Percentiles rank a stretch among this genome's conserved stretches.
Evolutionary conservation across 805 yeast species (phyloP).

Genomic region (Blastobotrys chiropterorum): DNA sequence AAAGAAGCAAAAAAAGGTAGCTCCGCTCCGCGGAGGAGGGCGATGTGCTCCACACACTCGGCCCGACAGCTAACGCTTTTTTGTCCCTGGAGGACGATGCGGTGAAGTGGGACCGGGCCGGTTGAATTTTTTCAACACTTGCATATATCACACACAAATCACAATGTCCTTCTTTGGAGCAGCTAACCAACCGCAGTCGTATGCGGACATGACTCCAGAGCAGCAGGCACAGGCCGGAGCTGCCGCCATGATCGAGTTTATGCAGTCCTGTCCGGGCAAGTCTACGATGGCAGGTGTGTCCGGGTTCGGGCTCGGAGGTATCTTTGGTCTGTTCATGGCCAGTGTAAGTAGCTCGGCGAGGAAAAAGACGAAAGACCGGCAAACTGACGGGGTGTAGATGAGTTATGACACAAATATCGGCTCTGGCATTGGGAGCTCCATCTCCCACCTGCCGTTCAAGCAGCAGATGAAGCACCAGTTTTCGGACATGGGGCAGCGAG

Average conservation of each 20-base stretch:
- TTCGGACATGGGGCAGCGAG: slow-evolving; percentile 83
- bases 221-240: slow-evolving; percentile 94
- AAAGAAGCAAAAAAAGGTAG: no score
- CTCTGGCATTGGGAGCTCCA: slow-evolving; percentile 43
- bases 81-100: background rate
- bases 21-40: no score
- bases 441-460: slow-evolving; percentile 79
- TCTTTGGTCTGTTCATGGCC: slow-evolving; percentile 87
- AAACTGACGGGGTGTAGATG: no score
- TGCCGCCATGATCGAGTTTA: slow-evolving; percentile 67
- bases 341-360: slow-evolving; percentile 25
- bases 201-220: slow-evolving; percentile 71
- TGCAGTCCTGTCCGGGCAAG: slow-evolving; percentile 94
- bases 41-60: no score
- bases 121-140: background rate
- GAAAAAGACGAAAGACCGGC: background rate
- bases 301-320: slow-evolving; percentile 92
- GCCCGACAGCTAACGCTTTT: no score
- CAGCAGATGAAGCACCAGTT: slow-evolving; percentile 91
- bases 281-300: slow-evolving; percentile 86
- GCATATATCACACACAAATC: background rate
- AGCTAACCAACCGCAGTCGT: slow-evolving; percentile 3
- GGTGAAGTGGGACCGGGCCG: background rate
- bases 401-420: slow-evolving; percentile 77
- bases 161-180: slow-evolving; percentile 1